Evolutionary conservation across 2,329 filamentous ascomycete genomes (phyloP), one percentile per base, ranked within the genome.

Genomic region (Penicillium sp.): DNA sequence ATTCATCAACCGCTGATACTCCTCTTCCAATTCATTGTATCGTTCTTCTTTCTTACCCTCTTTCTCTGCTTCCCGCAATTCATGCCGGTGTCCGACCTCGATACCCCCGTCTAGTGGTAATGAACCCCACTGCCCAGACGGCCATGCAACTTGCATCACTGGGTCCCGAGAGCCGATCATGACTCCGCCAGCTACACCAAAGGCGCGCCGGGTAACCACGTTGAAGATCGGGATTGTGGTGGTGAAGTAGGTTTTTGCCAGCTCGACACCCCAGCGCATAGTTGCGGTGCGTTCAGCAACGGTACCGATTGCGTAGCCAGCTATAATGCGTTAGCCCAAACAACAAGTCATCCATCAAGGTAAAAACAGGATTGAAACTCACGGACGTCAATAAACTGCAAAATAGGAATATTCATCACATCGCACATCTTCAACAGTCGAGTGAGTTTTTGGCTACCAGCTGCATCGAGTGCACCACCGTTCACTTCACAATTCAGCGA

Each of bases 121-220:
- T 13, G 81, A 85, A 0, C 85, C 85, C 84, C 85, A 88, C 62
- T 85, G 78, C 0, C 85, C 85, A 35, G 80, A 83, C 0, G 86
- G 86, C 86, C 86, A 88, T 6, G 84, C 84, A 13, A 88, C 80
- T 46, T 85, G 80, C 77, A 83, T 82, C 29, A 82, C 75, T 0
- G 86, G 85, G 54, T 88, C 83, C 16, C 86, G 79, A 52, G 80
- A 84, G 45, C 86, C 85, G 0, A 87, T 73, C 85, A 88, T 88
- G 16, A 88, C 75, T 0, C 84, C 85, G 0, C 86, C 86, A 1
- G 86, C 86, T 1, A 88, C 85, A 4, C 86, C 86, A 63, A 85
- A 88, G 1, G 81, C 83, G 48, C 84, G 81, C 6, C 86, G 77
- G 1, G 84, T 83, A 4, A 88, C 78, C n/a, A 88, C 83, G 54